phyloP scores from a whole-genome alignment of 2,329 filamentous ascomycete species.

The Aspergillus sp. region DNA sequence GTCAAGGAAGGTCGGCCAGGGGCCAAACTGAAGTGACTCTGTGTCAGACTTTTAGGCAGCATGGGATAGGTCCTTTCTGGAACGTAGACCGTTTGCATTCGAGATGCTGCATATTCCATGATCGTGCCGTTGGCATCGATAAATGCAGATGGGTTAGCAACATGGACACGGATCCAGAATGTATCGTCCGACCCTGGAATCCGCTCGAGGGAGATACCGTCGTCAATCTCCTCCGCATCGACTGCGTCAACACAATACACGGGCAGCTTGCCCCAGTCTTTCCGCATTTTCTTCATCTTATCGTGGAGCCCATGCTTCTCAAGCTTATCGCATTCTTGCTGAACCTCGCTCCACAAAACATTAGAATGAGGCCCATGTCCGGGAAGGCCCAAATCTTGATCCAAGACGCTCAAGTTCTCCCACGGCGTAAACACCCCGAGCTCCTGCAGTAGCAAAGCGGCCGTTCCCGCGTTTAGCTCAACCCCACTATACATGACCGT shows the following conservation, averaged over 20 bases:
- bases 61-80: conserved; percentile 59
- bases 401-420: conserved; percentile 54
- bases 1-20: conserved; percentile 58
- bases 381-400: conserved; percentile 55
- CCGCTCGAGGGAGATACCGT: conserved; percentile 60
- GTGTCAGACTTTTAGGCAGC: conserved; percentile 52
- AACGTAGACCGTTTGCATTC: conserved; percentile 54
- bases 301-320: conserved; percentile 45
- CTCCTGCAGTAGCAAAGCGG: conserved; percentile 59
- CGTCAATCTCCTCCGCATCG: conserved; percentile 60
- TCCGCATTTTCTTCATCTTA: conserved; percentile 56
- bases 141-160: conserved; percentile 65
- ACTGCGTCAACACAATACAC: conserved; percentile 61
- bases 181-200: conserved; percentile 44
- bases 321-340: conserved; percentile 26
- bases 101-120: conserved; percentile 55
- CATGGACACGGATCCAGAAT: conserved; percentile 62
- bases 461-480: conserved; percentile 38
- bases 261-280: conserved; percentile 57
- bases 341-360: conserved; percentile 30
- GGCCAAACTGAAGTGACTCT: conserved; percentile 55
- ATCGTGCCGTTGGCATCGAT: conserved; percentile 52
- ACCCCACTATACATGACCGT: conserved; percentile 55
- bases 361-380: conserved; percentile 36
- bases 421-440: conserved; percentile 61